Evolutionary conservation across 192 early-diverging fungal genomes (phyloP).

Genomic region (Geosiphon pyriformis): DNA sequence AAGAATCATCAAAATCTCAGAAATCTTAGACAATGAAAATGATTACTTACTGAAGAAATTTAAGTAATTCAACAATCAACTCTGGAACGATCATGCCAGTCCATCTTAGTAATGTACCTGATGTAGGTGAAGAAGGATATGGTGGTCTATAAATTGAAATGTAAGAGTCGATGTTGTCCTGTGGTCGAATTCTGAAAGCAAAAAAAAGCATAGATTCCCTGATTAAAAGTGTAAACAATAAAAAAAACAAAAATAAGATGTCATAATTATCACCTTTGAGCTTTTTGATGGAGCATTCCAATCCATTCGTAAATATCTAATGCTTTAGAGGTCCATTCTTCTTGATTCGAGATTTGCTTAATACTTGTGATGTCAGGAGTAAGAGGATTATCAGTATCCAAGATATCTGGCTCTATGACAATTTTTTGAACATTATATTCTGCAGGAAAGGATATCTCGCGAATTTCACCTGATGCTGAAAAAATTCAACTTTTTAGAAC

Average conservation of each 20-base stretch:
- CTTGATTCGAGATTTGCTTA: conserved; percentile 31
- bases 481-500: not conserved
- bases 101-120: conserved; percentile 20
- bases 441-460: conserved; percentile 33
- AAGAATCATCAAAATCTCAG: no score
- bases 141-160: conserved; percentile 35
- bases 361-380: conserved; percentile 32
- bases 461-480: conserved; percentile 12
- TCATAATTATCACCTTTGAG: conserved; percentile 29
- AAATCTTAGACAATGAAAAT: not conserved
- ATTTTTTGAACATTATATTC: conserved; percentile 17
- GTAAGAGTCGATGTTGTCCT: conserved; percentile 35
- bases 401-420: conserved; percentile 15
- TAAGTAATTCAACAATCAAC: conserved; percentile 26
- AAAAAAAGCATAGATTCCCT: not conserved
- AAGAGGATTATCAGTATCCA: conserved; percentile 19
- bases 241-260: no score
- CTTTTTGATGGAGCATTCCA: conserved; percentile 33
- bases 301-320: conserved; percentile 41
- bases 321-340: conserved; percentile 29
- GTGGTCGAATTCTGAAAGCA: conserved; percentile 27
- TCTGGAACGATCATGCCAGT: conserved; percentile 35
- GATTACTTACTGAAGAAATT: conserved; percentile 26
- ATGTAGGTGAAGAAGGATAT: conserved; percentile 11
- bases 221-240: no score